These are phyloP conservation scores for Perkinsus olseni DNA, from an alignment of 169 alveolate genomes.

Conservation along the genomic window DNA sequence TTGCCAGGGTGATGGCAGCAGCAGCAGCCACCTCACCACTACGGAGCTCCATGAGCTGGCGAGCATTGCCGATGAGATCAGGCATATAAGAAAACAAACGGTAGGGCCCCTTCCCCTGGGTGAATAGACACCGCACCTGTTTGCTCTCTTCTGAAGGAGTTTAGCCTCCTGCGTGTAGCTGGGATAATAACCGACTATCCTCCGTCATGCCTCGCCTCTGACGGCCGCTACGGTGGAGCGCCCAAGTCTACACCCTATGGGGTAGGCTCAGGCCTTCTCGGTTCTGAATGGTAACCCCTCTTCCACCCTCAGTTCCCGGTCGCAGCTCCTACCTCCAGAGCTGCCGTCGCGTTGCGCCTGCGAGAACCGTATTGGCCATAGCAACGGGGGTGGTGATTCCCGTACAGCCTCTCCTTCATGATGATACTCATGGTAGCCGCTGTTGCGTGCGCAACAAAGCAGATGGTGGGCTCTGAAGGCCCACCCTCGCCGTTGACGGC, in stretches of 20 bases:
- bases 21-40: background rate
- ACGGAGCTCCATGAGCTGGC: background rate
- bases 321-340: background rate
- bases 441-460: too few relatives aligned
- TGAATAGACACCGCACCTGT: background rate
- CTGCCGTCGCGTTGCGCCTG: background rate
- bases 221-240: background rate
- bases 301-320: background rate
- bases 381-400: too few relatives aligned
- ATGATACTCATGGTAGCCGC: too few relatives aligned
- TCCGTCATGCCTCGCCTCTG: background rate
- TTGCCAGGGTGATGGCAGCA: background rate
- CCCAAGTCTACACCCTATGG: background rate
- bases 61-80: background rate
- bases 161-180: background rate
- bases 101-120: background rate
- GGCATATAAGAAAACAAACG: background rate
- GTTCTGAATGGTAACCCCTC: background rate
- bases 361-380: background rate
- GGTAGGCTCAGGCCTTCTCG: background rate
- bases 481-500: too few relatives aligned
- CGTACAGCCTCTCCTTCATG: too few relatives aligned
- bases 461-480: too few relatives aligned
- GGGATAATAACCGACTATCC: background rate
- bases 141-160: background rate